These are phyloP conservation scores for Salix exigua DNA, from an alignment of 345 rosid species.

Conservation along the genomic window DNA sequence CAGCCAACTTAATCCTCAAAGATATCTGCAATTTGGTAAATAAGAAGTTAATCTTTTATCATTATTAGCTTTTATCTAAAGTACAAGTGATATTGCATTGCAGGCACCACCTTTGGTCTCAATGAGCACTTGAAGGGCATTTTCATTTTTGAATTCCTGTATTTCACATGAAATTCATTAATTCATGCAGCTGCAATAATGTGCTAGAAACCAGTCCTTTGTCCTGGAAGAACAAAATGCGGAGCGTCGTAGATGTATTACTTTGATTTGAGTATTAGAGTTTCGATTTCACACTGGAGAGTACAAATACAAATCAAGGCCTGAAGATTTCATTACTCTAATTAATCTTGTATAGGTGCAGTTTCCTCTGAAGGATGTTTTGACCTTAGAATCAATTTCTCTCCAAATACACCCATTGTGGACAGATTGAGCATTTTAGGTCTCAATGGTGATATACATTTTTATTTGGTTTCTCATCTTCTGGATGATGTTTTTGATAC, in stretches of 20 bases:
- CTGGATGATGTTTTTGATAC: too few species aligned
- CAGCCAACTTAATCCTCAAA: neutral
- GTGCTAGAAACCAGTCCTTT: neutral
- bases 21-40: neutral
- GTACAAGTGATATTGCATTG: constrained; percentile 4
- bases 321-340: neutral
- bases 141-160: constrained; percentile 1
- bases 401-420: neutral
- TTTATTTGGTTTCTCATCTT: neutral
- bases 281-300: neutral
- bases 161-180: neutral
- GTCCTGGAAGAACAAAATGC: neutral
- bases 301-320: neutral
- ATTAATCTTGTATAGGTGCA: neutral
- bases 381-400: neutral
- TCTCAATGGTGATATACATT: neutral
- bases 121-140: constrained; percentile 1
- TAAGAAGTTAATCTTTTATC: neutral
- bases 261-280: neutral
- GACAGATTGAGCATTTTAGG: neutral
- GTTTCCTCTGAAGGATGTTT: neutral
- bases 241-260: neutral
- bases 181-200: constrained; percentile 1
- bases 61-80: constrained; percentile 1
- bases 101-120: constrained; percentile 9